Base-by-base conservation (phyloP, 371 early-diverging fungal genomes). In the Sporodiniella umbellata region DNA sequence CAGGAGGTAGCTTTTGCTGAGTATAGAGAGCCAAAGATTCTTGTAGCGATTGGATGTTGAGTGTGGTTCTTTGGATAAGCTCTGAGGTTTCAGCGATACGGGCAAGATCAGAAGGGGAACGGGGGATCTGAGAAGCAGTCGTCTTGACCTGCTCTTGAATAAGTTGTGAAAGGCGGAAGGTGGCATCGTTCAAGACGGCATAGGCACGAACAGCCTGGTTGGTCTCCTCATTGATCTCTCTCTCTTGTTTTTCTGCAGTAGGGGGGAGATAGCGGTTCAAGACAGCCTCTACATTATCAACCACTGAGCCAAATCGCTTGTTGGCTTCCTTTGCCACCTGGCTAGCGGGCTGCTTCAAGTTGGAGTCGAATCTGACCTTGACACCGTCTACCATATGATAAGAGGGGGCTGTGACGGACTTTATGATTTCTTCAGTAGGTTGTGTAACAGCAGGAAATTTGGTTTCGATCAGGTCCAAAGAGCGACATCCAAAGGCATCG, bases 391-490 rank as follows among this genome's bases (percentile, higher is more conserved):
- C 51, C 14, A 58, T 54, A 8, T 51, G 51, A 37, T 60, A 60
- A 35, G 64, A 53, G 25, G n/a, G n/a, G n/a, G n/a, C n/a, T n/a
- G 10, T 39, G 19, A 39, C n/a, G n/a, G 71, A 60, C 40, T 64
- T 62, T n/a, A 84, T 70, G 28, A 87, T 75, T 44, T 84, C 83
- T 44, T 69, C 55, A 8, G 85, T 80, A 28, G 84, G 80, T 59
- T 83, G 70, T 30, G 60, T 75, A 33, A 88, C 77, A 30, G 85
- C 78, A 15, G 90, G 90, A 67, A 84, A 79, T 17, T 70, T 74
- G 8, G 58, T 66, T 56, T 88, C 84, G 37, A 90, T 51, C n/a
- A 79, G 50, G 58, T 88, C 86, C n/a, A 90, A 73, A 7, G 89
- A 86, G 25, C 78, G 74, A 44, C 78, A 75, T 22, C 85, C 89